A percentile compares a stretch with the other conserved stretches of the same genome.
Evolutionary conservation across 257 asterid genomes (phyloP).

Genomic region (Jaltomata sinuosa): DNA sequence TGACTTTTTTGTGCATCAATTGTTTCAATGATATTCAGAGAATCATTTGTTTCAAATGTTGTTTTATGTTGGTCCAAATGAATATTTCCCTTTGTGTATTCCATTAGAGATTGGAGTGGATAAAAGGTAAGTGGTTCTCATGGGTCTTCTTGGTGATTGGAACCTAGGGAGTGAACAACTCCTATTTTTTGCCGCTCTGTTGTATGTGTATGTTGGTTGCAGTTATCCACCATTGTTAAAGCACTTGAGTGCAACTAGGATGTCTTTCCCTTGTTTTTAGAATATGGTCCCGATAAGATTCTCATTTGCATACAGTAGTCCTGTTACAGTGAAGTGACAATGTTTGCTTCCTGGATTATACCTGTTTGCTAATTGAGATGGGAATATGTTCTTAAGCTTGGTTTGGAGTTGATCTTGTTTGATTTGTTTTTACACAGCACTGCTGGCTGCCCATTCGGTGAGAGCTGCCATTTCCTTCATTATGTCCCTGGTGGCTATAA

Average conservation of each 20-base stretch:
- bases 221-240: neutral
- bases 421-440: slow-evolving; percentile 33
- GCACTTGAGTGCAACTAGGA: neutral
- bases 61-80: neutral
- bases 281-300: neutral
- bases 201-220: neutral
- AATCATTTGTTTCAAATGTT: neutral
- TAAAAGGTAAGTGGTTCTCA: neutral
- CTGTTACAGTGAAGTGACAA: neutral
- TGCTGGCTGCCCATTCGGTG: slow-evolving; percentile 63
- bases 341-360: neutral
- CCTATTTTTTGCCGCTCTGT: neutral
- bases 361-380: neutral
- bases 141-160: neutral
- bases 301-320: neutral
- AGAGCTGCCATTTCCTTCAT: slow-evolving; percentile 92
- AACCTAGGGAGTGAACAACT: neutral
- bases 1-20: neutral
- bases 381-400: neutral
- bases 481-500: slow-evolving; percentile 79
- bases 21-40: too few species aligned
- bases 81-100: neutral
- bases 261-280: neutral
- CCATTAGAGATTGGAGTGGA: neutral
- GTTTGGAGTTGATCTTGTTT: neutral